A percentile compares a stretch with the other conserved stretches of the same genome.
Evolutionary conservation across 305 asterid genomes (phyloP).

Genomic region (Solanum hybrid): DNA sequence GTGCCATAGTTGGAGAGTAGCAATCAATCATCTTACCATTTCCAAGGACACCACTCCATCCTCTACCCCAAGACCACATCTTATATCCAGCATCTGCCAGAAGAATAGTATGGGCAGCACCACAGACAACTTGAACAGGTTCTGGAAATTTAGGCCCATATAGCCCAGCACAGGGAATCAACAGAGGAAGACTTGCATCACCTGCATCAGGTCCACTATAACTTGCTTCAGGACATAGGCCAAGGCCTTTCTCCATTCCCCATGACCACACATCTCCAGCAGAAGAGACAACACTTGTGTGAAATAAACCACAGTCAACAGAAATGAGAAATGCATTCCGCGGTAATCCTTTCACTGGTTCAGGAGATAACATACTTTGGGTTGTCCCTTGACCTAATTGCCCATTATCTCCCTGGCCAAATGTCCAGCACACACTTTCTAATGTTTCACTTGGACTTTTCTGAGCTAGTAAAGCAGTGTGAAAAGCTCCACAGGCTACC

Average conservation of each 20-base stretch:
- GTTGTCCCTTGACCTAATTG: constrained; percentile 88
- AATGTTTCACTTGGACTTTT: constrained; percentile 32
- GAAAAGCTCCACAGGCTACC: constrained; percentile 77
- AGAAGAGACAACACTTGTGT: constrained; percentile 70
- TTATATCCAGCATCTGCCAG: constrained; percentile 55
- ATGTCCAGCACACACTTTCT: constrained; percentile 76
- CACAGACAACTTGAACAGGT: constrained; percentile 64
- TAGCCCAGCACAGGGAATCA: constrained; percentile 28
- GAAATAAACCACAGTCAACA: constrained; percentile 76
- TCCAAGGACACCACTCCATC: constrained; percentile 80
- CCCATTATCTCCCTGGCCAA: constrained; percentile 85
- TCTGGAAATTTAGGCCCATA: constrained; percentile 37
- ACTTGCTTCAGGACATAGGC: constrained; percentile 77
- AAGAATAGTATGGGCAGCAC: constrained; percentile 93
- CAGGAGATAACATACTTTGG: constrained; percentile 40
- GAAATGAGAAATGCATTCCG: constrained; percentile 40
- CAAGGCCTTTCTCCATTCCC: constrained; percentile 97
- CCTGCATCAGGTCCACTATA: constrained; percentile 56
- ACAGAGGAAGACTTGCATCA: constrained; percentile 65
- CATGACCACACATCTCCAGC: constrained; percentile 88
- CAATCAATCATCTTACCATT: constrained; percentile 43
- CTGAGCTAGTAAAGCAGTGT: constrained; percentile 63
- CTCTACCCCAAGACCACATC: constrained; percentile 94
- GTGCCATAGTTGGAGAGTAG: constrained; percentile 39
- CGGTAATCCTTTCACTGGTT: constrained; percentile 47